These are phyloP conservation scores for Priceomyces carsonii DNA, from an alignment of 805 yeast species.

Conservation along the genomic window DNA sequence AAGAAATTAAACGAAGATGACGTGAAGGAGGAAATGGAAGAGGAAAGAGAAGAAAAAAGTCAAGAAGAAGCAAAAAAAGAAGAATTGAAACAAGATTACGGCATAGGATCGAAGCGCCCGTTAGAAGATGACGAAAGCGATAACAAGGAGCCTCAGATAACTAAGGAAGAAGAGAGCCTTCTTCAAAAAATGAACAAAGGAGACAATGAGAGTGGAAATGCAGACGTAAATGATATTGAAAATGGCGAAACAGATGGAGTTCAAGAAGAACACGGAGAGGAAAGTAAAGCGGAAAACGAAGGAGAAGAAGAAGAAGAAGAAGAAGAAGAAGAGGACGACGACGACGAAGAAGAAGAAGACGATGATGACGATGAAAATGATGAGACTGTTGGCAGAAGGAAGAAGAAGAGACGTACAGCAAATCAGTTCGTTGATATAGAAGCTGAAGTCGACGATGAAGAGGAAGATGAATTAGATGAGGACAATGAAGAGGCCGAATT, in stretches of 20 bases:
- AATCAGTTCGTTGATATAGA: constrained; percentile 97
- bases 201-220: constrained; percentile 2
- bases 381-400: constrained; percentile 49
- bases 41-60: constrained; percentile 3
- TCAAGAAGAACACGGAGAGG: constrained; percentile 13
- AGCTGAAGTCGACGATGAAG: constrained; percentile 96
- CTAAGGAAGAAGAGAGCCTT: too few species aligned
- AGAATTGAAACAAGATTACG: constrained; percentile 4
- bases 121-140: constrained; percentile 10
- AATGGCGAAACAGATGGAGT: constrained; percentile 15
- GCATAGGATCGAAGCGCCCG: constrained; percentile 9
- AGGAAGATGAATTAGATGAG: constrained; percentile 83
- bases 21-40: constrained; percentile 8
- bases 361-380: constrained; percentile 53
- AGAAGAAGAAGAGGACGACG: constrained; percentile 42
- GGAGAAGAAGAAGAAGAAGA: constrained; percentile 19
- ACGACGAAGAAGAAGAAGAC: constrained; percentile 49
- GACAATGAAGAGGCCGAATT: constrained; percentile 93
- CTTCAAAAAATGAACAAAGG: too few species aligned
- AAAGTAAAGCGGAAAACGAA: constrained; percentile 9
- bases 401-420: constrained; percentile 49
- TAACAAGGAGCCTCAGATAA: neutral
- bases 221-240: constrained; percentile 9
- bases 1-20: constrained; percentile 6
- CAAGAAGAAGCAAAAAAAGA: constrained; percentile 4